Percentiles rank a stretch among this genome's conserved stretches.
Conservation (phyloP, 257 asterid genomes). For the Salvia hispanica region DNA sequence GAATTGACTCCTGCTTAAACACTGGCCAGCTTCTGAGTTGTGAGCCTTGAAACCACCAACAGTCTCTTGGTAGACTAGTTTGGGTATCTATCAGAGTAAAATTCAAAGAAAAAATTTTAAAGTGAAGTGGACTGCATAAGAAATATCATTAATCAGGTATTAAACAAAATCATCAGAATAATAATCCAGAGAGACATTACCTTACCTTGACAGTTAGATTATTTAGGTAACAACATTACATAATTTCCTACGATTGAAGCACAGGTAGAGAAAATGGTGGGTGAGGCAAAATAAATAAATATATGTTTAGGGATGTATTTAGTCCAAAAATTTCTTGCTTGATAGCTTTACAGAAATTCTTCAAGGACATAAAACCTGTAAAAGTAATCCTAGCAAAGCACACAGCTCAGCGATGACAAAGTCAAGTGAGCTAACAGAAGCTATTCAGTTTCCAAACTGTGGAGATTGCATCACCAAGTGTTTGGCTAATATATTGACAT, state of each 20-base stretch:
- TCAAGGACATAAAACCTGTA: conserved; percentile 8
- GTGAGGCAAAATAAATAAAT: conserved; percentile 8
- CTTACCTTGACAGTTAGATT: conserved; percentile 16
- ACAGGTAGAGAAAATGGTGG: background rate
- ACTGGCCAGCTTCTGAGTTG: conserved; percentile 40
- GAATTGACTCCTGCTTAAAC: conserved; percentile 46
- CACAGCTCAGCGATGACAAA: conserved; percentile 1
- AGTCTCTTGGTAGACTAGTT: conserved; percentile 71
- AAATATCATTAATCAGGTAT: conserved; percentile 2
- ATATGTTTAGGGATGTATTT: background rate
- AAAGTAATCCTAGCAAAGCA: conserved; percentile 5
- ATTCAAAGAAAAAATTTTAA: conserved; percentile 27
- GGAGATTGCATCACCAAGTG: conserved; percentile 17
- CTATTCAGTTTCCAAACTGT: background rate
- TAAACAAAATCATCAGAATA: conserved; percentile 18
- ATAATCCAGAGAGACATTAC: conserved; percentile 20
- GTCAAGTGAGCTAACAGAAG: background rate
- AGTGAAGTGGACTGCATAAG: conserved; percentile 12
- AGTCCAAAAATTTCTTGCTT: conserved; percentile 2
- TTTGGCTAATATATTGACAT: background rate
- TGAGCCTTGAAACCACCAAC: conserved; percentile 39
- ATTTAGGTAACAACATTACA: conserved; percentile 4
- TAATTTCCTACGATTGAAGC: background rate
- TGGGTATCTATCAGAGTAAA: conserved; percentile 66
- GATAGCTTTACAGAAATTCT: conserved; percentile 3